Evolutionary conservation across 164 flowering plant genomes (phyloP).

Genomic region (Sedum album): DNA sequence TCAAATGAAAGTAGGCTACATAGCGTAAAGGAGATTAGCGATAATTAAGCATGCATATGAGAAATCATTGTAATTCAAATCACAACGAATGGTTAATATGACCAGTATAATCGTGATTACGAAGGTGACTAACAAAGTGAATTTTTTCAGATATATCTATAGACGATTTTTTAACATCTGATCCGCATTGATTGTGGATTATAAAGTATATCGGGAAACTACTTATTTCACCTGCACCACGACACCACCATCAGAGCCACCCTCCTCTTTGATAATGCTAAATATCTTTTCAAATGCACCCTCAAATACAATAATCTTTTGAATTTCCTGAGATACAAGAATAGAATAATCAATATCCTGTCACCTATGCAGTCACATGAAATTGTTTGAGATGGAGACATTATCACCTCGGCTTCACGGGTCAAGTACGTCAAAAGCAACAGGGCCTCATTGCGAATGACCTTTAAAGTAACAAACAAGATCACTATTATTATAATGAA

Average conservation of each 20-base stretch:
- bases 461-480: conserved; percentile 29
- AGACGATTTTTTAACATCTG: neutral
- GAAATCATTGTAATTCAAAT: too few species aligned
- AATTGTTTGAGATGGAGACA: neutral
- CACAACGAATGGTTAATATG: neutral
- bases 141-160: neutral
- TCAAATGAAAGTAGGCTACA: too few species aligned
- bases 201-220: neutral
- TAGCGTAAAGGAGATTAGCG: too few species aligned
- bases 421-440: conserved; percentile 91
- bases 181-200: neutral
- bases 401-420: conserved; percentile 86
- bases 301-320: conserved; percentile 96
- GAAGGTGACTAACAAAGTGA: neutral
- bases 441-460: conserved; percentile 91
- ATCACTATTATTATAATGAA: neutral
- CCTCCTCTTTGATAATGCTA: conserved; percentile 92
- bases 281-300: conserved; percentile 97
- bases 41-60: too few species aligned
- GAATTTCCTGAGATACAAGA: conserved; percentile 62
- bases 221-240: conserved; percentile 83
- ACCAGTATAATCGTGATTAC: neutral
- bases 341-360: neutral
- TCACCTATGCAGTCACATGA: neutral
- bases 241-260: conserved; percentile 97